Base-by-base conservation (phyloP, 2,329 filamentous ascomycete species). In the Fusarium dimerum region DNA sequence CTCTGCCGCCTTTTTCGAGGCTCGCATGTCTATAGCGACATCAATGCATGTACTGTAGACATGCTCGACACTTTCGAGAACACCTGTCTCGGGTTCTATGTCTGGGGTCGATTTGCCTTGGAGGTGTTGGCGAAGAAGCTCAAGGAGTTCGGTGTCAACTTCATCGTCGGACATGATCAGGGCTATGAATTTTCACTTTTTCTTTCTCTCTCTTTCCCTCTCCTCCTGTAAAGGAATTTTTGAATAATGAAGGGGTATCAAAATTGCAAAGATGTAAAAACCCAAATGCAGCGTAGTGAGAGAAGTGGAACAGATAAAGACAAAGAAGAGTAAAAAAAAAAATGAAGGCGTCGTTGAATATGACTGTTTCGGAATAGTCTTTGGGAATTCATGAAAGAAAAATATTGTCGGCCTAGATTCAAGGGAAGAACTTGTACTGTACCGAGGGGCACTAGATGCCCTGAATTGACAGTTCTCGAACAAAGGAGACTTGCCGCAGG, bases 31-130 rank as follows among this genome's bases (percentile, higher is more conserved):
- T 41, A 99, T 78, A 11, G 91, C 90, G 34, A 99, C 91, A 69
- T 99, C 94, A 68, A 96, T 92, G 57, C 90, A 84, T 73, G 97
- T 94, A 75, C 96, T 86, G 74, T 89, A 96, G 66, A 97, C 87
- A 73, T 88, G 90, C 72, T 96, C 86, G 42, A 92, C 92, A 56
- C 86, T 83, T 59, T 90, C 79, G 5, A 97, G 82, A 40, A 97
- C 92, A 46, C 87, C 89, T 6, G 90, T 96, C 63, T 93, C 89
- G 17, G 88, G 82, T 18, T 86, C 81, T 17, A 81, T 73, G 43
- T 80, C 71, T 48, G 83, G 66, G 26, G 76, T 71, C 17, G 78
- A 74, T 51, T 82, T 81, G 48, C 85, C 83, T 48, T 88, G 73
- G 42, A 95, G 80, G 57, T 92, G 90, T 70, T 94, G 85, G 48